Evolutionary conservation across 495 filamentous ascomycete species (phyloP).

Genomic region (Daldinia childiae): DNA sequence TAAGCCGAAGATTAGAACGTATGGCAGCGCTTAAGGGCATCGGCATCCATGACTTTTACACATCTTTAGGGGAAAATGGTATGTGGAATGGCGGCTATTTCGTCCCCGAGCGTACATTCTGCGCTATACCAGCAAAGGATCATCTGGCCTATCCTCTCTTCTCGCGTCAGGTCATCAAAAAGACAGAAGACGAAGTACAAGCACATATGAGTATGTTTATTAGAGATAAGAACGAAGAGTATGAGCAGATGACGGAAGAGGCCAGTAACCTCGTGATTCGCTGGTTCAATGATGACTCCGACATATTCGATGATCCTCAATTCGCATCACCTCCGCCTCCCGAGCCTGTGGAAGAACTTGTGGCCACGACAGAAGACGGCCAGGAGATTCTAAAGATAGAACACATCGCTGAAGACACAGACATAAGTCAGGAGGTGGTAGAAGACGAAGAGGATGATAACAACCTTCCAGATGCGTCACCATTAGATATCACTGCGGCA

Average conservation of each 20-base stretch:
- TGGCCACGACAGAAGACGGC: slow-evolving; percentile 50
- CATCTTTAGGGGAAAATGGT: slow-evolving; percentile 60
- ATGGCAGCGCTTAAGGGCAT: slow-evolving; percentile 53
- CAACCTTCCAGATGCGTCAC: slow-evolving; percentile 54
- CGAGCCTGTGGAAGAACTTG: slow-evolving; percentile 42
- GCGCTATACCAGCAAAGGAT: slow-evolving; percentile 55
- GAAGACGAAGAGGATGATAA: slow-evolving; percentile 27
- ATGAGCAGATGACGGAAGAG: slow-evolving; percentile 71
- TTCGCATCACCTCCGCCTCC: slow-evolving; percentile 44
- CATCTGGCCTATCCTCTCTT: slow-evolving; percentile 57
- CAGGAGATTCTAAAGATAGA: slow-evolving; percentile 46
- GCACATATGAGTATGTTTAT: slow-evolving; percentile 89
- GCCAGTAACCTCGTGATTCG: slow-evolving; percentile 66
- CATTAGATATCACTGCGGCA: slow-evolving; percentile 58
- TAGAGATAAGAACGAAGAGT: slow-evolving; percentile 78
- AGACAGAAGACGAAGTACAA: slow-evolving; percentile 77
- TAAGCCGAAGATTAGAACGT: slow-evolving; percentile 52
- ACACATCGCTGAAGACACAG: slow-evolving; percentile 16
- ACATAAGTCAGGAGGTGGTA: slow-evolving; percentile 12
- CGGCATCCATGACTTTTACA: slow-evolving; percentile 50
- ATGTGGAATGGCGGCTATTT: slow-evolving; percentile 64
- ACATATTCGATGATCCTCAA: slow-evolving; percentile 54
- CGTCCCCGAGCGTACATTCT: slow-evolving; percentile 62
- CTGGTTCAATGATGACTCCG: slow-evolving; percentile 62
- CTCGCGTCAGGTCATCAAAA: slow-evolving; percentile 72